Evolutionary conservation across 306 rosid species (phyloP).

Genomic region (Prunus davidiana): DNA sequence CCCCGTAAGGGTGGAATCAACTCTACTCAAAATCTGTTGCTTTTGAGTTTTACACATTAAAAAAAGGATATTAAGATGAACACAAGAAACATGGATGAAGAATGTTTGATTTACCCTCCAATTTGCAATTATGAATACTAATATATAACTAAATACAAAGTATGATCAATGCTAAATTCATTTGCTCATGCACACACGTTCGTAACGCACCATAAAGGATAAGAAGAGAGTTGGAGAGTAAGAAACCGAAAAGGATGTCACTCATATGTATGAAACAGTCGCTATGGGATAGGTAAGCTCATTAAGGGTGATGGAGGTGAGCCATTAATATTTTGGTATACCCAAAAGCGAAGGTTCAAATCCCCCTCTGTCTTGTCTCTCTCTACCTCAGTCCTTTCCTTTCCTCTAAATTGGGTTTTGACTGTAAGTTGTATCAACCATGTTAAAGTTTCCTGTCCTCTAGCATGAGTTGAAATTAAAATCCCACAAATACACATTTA

Average conservation of each 20-base stretch:
- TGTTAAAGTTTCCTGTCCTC: slow-evolving; percentile 17
- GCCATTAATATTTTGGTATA: not conserved
- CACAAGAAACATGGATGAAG: no score
- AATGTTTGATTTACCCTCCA: no score
- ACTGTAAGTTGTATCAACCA: slow-evolving; percentile 38
- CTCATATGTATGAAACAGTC: not conserved
- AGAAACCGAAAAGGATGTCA: not conserved
- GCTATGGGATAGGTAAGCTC: not conserved
- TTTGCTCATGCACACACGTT: no score
- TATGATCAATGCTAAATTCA: no score
- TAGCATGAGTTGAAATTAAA: not conserved
- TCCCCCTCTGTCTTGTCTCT: not conserved
- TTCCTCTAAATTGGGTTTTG: slow-evolving; percentile 38
- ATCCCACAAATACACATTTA: not conserved
- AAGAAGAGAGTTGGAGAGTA: not conserved
- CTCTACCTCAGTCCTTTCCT: slow-evolving; percentile 10
- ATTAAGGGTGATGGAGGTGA: not conserved
- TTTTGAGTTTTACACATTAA: no score
- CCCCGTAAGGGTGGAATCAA: no score
- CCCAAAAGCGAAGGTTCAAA: not conserved
- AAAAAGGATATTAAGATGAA: no score
- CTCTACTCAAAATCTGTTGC: no score
- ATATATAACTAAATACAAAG: no score
- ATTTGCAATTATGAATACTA: no score
- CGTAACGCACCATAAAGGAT: not conserved